Evolutionary conservation across 140 eudicot species (phyloP).

Genomic region (Cichorium intybus): DNA sequence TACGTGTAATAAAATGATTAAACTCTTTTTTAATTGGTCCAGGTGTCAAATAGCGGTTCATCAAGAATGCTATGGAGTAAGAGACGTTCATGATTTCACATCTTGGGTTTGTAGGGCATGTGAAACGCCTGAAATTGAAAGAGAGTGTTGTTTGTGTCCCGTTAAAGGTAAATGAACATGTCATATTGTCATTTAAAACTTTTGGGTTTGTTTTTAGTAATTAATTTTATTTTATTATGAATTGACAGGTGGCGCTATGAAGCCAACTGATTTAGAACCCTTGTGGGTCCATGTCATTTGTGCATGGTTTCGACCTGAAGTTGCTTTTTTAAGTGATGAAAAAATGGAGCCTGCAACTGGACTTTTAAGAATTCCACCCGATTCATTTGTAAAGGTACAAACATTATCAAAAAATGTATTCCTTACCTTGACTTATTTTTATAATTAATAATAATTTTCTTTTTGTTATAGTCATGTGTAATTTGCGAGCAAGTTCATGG

Average conservation of each 20-base stretch:
- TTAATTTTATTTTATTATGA: background rate
- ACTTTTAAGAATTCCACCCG: conserved; percentile 59
- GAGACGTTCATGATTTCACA: conserved; percentile 65
- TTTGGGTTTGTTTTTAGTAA: background rate
- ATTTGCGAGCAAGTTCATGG: conserved; percentile 92
- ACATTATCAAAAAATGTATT: background rate
- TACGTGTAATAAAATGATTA: conserved; percentile 2
- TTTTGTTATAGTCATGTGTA: conserved; percentile 57
- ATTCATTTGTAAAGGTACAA: conserved; percentile 73
- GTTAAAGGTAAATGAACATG: conserved; percentile 60
- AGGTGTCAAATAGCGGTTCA: conserved; percentile 97
- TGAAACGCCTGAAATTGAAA: conserved; percentile 70
- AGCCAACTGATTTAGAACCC: conserved; percentile 74
- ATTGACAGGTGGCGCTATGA: conserved; percentile 87
- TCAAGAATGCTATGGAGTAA: conserved; percentile 95
- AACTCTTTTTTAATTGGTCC: conserved; percentile 1
- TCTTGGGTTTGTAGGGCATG: conserved; percentile 98
- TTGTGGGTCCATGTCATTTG: conserved; percentile 95
- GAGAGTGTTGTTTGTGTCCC: conserved; percentile 92
- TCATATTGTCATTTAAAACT: background rate
- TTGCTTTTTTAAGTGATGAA: conserved; percentile 58
- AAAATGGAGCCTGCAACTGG: conserved; percentile 98
- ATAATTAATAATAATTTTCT: background rate
- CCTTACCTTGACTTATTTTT: background rate
- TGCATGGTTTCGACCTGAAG: conserved; percentile 93